phyloP scores from a whole-genome alignment of 495 filamentous ascomycete species.

The Xylaria acuta region DNA sequence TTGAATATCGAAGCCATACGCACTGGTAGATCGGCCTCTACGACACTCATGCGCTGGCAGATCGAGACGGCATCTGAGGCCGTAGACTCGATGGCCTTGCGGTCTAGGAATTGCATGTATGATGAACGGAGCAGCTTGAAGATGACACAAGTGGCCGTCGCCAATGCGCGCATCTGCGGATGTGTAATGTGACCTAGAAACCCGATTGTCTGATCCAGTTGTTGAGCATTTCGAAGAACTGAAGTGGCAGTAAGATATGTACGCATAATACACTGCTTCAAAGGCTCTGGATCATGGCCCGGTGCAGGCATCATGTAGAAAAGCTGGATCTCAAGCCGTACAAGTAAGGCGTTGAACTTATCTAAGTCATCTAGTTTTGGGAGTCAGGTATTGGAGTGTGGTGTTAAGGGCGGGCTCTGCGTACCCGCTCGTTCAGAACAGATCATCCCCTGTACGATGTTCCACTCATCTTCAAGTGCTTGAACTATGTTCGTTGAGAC shows the following conservation, averaged over 20 bases:
- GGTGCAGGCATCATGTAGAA: conserved; percentile 54
- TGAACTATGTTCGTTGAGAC: conserved; percentile 48
- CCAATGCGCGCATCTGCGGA: conserved; percentile 48
- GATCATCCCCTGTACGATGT: conserved; percentile 45
- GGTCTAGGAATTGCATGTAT: conserved; percentile 38
- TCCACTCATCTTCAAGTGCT: conserved; percentile 53
- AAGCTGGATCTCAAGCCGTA: conserved; percentile 51
- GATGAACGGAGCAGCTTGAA: conserved; percentile 49
- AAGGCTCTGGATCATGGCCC: conserved; percentile 40
- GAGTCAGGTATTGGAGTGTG: neutral
- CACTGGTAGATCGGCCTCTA: conserved; percentile 42
- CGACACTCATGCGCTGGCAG: conserved; percentile 32
- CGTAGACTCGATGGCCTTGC: conserved; percentile 26
- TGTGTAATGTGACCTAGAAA: conserved; percentile 50
- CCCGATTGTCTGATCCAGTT: conserved; percentile 39
- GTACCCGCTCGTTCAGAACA: conserved; percentile 51
- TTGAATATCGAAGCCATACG: conserved; percentile 46
- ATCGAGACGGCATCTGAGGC: conserved; percentile 32
- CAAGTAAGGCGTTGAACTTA: conserved; percentile 48
- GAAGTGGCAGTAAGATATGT: conserved; percentile 48
- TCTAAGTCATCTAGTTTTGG: conserved; percentile 42
- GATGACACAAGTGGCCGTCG: conserved; percentile 45
- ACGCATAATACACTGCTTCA: conserved; percentile 50
- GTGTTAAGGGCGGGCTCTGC: conserved; percentile 4
- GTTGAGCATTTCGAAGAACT: conserved; percentile 39